Evolutionary conservation across 768 basidiomycete genomes (phyloP).

Genomic region (Xerocomus potaroensis): DNA sequence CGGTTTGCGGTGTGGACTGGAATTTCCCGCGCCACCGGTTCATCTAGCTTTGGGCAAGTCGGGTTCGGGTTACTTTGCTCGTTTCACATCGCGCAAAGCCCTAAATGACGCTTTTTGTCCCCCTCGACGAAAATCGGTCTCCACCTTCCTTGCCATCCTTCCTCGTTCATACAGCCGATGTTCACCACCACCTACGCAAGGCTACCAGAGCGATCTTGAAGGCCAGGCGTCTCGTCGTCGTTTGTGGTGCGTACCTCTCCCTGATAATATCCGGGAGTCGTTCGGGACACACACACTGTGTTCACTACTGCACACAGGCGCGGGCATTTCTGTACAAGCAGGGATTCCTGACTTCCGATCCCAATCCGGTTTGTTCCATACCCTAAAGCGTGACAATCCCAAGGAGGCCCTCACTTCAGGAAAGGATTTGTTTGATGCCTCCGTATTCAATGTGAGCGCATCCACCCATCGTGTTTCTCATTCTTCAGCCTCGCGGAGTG

Average conservation of each 20-base stretch:
- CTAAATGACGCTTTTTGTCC: constrained; percentile 63
- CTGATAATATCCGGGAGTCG: constrained; percentile 9
- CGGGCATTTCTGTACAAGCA: constrained; percentile 83
- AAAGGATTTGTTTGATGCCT: constrained; percentile 88
- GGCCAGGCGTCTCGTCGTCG: constrained; percentile 79
- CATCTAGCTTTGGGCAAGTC: constrained; percentile 5
- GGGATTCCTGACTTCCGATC: constrained; percentile 92
- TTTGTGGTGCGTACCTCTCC: constrained; percentile 60
- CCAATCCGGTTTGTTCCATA: constrained; percentile 72
- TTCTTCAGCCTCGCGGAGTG: constrained; percentile 4
- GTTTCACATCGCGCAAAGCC: constrained; percentile 26
- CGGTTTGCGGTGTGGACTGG: not conserved
- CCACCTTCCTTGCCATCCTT: constrained; percentile 54
- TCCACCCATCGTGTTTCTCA: not conserved
- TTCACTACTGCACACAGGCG: constrained; percentile 50
- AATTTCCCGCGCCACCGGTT: constrained; percentile 32
- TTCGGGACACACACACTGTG: not conserved
- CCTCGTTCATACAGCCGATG: constrained; percentile 45
- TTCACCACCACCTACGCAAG: constrained; percentile 44
- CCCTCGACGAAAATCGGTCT: constrained; percentile 47
- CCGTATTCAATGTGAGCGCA: constrained; percentile 72
- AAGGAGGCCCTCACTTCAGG: constrained; percentile 67
- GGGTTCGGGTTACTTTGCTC: constrained; percentile 18
- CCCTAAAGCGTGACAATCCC: constrained; percentile 73
- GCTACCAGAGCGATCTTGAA: constrained; percentile 67